A percentile compares a stretch with the other conserved stretches of the same genome.
These are phyloP conservation scores for Spizellomyces sp. DNA, from an alignment of 192 early-diverging fungal species.

Conservation along the genomic window DNA sequence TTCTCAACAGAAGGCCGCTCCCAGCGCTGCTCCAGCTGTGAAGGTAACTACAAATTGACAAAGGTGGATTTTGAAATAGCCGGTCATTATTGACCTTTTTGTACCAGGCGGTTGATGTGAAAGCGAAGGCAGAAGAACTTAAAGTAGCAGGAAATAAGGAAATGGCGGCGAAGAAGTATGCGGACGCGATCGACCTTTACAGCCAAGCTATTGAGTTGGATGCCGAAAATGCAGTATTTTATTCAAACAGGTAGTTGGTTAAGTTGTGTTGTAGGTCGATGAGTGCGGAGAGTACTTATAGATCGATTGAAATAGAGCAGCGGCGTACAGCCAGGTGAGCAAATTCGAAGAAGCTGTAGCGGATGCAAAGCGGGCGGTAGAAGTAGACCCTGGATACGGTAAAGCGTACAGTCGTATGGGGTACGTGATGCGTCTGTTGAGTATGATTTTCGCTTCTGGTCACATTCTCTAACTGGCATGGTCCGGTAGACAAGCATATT, in stretches of 20 bases:
- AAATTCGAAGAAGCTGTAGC: conserved; percentile 85
- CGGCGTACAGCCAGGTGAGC: conserved; percentile 88
- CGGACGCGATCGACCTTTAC: conserved; percentile 86
- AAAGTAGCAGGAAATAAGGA: conserved; percentile 89
- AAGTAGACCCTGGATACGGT: conserved; percentile 85
- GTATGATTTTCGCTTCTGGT: not conserved
- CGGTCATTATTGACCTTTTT: no score
- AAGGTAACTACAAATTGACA: no score
- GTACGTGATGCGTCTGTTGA: conserved; percentile 40
- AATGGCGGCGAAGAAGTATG: conserved; percentile 81
- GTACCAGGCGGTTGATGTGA: conserved; percentile 40
- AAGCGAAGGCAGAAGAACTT: conserved; percentile 82
- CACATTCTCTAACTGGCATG: not conserved
- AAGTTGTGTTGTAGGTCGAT: not conserved
- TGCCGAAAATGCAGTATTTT: conserved; percentile 88
- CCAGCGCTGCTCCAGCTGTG: not conserved
- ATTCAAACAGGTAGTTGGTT: conserved; percentile 79
- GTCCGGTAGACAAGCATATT: conserved; percentile 77
- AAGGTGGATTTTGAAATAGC: no score
- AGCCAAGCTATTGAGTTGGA: conserved; percentile 88
- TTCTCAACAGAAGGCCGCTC: not conserved
- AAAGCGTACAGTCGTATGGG: conserved; percentile 93
- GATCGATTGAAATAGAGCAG: conserved; percentile 64
- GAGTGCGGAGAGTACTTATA: not conserved
- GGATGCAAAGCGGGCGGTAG: conserved; percentile 83